A percentile compares a stretch with the other conserved stretches of the same genome.
phyloP scores from a whole-genome alignment of 1,139 yeast genomes.

The Candida gigantensis region DNA sequence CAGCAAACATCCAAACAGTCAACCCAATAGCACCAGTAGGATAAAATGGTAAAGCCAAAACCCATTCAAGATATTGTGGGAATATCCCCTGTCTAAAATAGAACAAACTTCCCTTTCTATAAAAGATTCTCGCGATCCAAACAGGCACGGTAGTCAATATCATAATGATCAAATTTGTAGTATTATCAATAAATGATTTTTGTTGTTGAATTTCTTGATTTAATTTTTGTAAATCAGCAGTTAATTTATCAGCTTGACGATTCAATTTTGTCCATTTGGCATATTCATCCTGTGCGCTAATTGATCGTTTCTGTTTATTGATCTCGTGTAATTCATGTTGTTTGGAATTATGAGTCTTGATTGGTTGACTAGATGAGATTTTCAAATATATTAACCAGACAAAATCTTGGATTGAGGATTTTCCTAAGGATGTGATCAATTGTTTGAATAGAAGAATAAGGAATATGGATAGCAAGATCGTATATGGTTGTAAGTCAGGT shows the following conservation, averaged over 20 bases:
- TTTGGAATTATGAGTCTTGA: slow-evolving; percentile 36
- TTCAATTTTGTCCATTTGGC: slow-evolving; percentile 95
- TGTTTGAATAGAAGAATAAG: slow-evolving; percentile 34
- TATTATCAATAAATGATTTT: slow-evolving; percentile 38
- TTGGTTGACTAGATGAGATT: slow-evolving; percentile 23
- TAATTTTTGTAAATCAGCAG: slow-evolving; percentile 49
- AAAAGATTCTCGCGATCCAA: slow-evolving; percentile 55
- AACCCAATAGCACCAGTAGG: slow-evolving; percentile 57
- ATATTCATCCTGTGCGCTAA: slow-evolving; percentile 90
- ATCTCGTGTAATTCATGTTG: slow-evolving; percentile 49
- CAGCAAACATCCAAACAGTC: slow-evolving; percentile 50
- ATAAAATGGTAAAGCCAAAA: slow-evolving; percentile 61
- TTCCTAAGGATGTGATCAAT: slow-evolving; percentile 35
- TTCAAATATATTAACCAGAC: slow-evolving; percentile 43
- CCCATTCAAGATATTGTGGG: slow-evolving; percentile 59
- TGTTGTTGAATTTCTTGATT: slow-evolving; percentile 37
- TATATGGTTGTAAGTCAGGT: slow-evolving; percentile 32
- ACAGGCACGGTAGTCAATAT: slow-evolving; percentile 43
- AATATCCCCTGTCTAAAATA: slow-evolving; percentile 60
- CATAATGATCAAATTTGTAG: slow-evolving; percentile 28
- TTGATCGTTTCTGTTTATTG: slow-evolving; percentile 54
- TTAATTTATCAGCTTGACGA: slow-evolving; percentile 63
- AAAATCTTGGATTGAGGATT: slow-evolving; percentile 31
- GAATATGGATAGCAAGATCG: slow-evolving; percentile 29
- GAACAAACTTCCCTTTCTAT: slow-evolving; percentile 58